phyloP scores from a whole-genome alignment of 2,329 filamentous ascomycete species.

The Trichocomaceae sp. region DNA sequence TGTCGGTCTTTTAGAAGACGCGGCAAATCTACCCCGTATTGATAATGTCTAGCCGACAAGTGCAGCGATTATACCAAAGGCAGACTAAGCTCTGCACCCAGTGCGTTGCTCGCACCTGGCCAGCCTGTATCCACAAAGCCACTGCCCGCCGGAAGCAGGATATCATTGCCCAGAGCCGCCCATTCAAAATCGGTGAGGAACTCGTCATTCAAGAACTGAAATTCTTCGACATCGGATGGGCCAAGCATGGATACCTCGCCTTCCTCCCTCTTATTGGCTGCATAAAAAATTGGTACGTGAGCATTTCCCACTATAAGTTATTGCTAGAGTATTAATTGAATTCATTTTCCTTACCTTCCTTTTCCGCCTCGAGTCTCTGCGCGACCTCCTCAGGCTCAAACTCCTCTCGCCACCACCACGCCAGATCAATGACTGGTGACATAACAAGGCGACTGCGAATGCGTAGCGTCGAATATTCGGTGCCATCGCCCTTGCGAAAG shows the following conservation, averaged over 20 bases:
- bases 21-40: no score
- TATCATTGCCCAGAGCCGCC: conserved; percentile 29
- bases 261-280: not conserved
- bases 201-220: conserved; percentile 27
- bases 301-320: conserved; percentile 2
- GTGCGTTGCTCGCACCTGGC: conserved; percentile 11
- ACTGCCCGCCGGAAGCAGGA: conserved; percentile 21
- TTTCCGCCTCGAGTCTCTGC: conserved; percentile 14
- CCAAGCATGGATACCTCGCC: conserved; percentile 3
- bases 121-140: conserved; percentile 18
- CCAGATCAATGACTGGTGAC: conserved; percentile 32
- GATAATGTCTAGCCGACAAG: no score
- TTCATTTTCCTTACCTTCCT: conserved; percentile 14
- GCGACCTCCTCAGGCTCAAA: conserved; percentile 21
- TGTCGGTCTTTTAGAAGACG: not conserved
- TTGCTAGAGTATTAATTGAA: conserved; percentile 2
- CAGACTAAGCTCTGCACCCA: no score
- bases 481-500: conserved; percentile 35
- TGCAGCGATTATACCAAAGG: no score
- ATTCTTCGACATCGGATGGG: not conserved
- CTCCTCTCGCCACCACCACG: conserved; percentile 42
- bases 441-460: conserved; percentile 35
- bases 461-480: conserved; percentile 28
- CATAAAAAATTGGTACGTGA: not conserved
- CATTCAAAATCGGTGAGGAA: conserved; percentile 36